Base-by-base conservation (phyloP, 108 stramenopile genomes). In the Nannochloropsis granulata region DNA sequence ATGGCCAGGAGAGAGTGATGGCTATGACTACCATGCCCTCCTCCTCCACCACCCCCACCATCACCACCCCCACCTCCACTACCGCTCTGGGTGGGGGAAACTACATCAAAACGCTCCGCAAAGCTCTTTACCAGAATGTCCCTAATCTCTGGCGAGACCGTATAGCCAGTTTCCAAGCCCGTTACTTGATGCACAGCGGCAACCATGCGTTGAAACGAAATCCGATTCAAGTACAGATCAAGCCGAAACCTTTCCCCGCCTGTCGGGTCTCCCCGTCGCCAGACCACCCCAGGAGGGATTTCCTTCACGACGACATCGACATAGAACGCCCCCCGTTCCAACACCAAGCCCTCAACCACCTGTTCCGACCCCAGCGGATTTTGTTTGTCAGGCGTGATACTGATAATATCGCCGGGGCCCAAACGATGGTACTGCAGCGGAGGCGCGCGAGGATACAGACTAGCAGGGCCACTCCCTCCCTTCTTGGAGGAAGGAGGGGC, bases 361-460 rank as follows among this genome's bases (percentile, higher is more conserved):
- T 71, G 56, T 5, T 71, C 56, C 7, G 56, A 71, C 7, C 56
- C 56, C 21, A 71, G 56, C 56, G 56, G 56, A n/a, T 71, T 71
- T n/a, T 25, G 79, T 24, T 25, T 79, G 34, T 44, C n/a, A 34
- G 34, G 34, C 42, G 87, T 84, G 21, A 87, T 84, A 0, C 83
- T 83, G 78, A 87, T 81, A 34, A 87, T 79, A 13, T 87, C 87
- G 43, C 87, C 87, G 21, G 87, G 83, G 34, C 83, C 83, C 24
- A 87, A 84, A 23, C 87, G 83, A 78, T 87, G 87, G 80, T 83
- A 87, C 21, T 83, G 83, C 83, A 87, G 84, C 80, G 81, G 82
- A 24, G 87, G 87, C 10, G 83, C 45, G 21, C 87, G 83, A n/a
- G 56, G 56, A n/a, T n/a, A 71, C 7, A n/a, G 9, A 16, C 56